phyloP scores from a whole-genome alignment of 73 alveolate genomes.

The Urostyla sp. region DNA sequence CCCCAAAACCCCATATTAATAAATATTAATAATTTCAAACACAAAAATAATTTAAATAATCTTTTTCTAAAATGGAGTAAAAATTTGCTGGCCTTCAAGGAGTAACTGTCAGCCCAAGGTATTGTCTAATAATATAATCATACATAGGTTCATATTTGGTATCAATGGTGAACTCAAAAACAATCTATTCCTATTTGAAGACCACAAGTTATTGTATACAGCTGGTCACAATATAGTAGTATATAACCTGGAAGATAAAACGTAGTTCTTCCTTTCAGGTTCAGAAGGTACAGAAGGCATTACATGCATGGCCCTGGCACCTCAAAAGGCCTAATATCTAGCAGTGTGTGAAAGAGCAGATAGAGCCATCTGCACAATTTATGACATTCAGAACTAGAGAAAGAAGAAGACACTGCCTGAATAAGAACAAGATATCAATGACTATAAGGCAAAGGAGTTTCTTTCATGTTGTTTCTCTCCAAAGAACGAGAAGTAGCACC shows the following conservation, averaged over 20 bases:
- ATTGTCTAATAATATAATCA: not conserved
- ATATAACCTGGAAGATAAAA: conserved; percentile 81
- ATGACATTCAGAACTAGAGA: conserved; percentile 68
- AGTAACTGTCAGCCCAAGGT: not conserved
- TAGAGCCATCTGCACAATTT: conserved; percentile 74
- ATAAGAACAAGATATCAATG: conserved; percentile 36
- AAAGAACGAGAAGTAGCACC: conserved; percentile 71
- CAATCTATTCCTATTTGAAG: conserved; percentile 79
- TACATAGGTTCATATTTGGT: conserved; percentile 85
- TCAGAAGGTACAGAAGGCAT: conserved; percentile 49
- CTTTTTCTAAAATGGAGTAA: no score
- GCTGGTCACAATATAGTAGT: conserved; percentile 96
- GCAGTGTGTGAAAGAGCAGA: conserved; percentile 67
- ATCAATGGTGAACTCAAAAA: conserved; percentile 78
- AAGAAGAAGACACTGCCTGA: conserved; percentile 62
- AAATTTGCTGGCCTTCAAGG: no score
- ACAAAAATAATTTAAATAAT: no score
- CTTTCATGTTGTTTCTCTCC: conserved; percentile 85
- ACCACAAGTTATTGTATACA: conserved; percentile 86
- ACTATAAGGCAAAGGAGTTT: conserved; percentile 66
- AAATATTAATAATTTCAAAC: no score
- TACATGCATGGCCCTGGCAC: conserved; percentile 42
- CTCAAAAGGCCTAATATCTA: conserved; percentile 38
- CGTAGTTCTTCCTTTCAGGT: conserved; percentile 75
- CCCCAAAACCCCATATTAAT: no score